Evolutionary conservation across 495 filamentous ascomycete species (phyloP), one percentile per base, ranked within the genome.

Genomic region (Hypoxylon rickii): DNA sequence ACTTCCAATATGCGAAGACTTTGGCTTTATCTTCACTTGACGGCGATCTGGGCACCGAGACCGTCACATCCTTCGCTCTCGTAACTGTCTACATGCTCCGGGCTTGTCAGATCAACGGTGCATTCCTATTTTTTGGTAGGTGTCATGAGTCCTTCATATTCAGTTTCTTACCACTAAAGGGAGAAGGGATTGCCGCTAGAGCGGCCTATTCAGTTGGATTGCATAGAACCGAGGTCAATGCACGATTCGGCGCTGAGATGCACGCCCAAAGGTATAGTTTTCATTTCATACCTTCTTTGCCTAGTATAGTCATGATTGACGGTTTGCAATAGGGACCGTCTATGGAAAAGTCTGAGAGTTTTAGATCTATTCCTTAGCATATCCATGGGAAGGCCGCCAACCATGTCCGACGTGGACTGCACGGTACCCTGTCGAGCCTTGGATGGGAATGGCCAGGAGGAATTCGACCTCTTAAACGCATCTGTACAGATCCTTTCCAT

Each of bases 341-440:
- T 84, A 0, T 86, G 83, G 83, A 84, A 81, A 60, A 84, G 81
- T 57, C 67, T 86, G 10, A 75, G 83, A 1, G 78, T 86, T 46
- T 70, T 84, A 53, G 83, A 86, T 50, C 54, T 86, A 4, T 86
- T 83, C 45, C 74, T 85, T 24, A 82, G 78, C 58, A 80, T 79
- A 32, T 85, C 81, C 1, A 71, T 85, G 62, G 83, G 83, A 0
- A 75, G 83, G 0, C 83, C 83, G 1, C 83, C 83, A 0, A 80
- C 82, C 1, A 83, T 82, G 1, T 80, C 79, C 0, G 83, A 85
- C 38, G 74, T 78, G 19, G 82, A 85, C 40, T 79, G 77, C 61
- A 83, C 82, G 7, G 76, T 80, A 0, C 47, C 70, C 3, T 76
- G 69, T 52, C 55, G 64, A 31, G 54, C 43, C 1, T 34, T 60